Percentiles rank a stretch among this genome's conserved stretches.
These are phyloP conservation scores for Ophiosphaerella narmari DNA, from an alignment of 2,329 filamentous ascomycete species.

Conservation along the genomic window DNA sequence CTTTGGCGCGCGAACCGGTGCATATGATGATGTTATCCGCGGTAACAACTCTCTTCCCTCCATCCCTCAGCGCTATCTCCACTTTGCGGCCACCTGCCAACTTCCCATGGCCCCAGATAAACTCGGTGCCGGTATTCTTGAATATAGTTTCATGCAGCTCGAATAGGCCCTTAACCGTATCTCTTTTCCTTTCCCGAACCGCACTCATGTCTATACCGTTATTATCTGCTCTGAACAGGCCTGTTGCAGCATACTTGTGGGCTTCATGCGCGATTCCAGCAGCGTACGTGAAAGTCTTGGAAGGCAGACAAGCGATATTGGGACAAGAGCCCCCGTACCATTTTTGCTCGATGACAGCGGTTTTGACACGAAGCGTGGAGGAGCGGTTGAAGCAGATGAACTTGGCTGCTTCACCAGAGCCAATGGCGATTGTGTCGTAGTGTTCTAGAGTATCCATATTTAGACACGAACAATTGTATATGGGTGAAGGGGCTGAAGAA, in stretches of 20 bases:
- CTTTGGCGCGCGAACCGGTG: conserved; percentile 15
- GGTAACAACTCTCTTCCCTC: conserved; percentile 13
- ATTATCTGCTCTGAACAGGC: conserved; percentile 3
- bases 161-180: conserved; percentile 13
- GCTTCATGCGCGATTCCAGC: conserved; percentile 9
- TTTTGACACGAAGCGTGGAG: conserved; percentile 6
- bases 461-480: not conserved
- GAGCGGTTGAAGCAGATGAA: conserved; percentile 16
- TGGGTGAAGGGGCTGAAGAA: too few relatives aligned
- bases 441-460: conserved; percentile 6
- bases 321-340: conserved; percentile 18
- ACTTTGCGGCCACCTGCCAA: conserved; percentile 6
- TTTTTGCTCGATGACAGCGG: conserved; percentile 16
- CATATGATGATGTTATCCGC: conserved; percentile 19
- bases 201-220: conserved; percentile 5
- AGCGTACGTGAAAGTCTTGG: conserved; percentile 14
- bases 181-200: conserved; percentile 10
- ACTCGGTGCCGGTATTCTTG: conserved; percentile 8
- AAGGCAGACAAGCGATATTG: conserved; percentile 18
- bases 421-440: conserved; percentile 20
- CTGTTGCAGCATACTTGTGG: conserved; percentile 6
- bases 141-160: conserved; percentile 15
- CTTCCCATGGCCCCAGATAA: conserved; percentile 10
- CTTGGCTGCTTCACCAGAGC: conserved; percentile 15
- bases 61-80: conserved; percentile 8